These are phyloP conservation scores for Talaromyces sp. DNA, from an alignment of 2,329 filamentous ascomycete species.

Conservation along the genomic window DNA sequence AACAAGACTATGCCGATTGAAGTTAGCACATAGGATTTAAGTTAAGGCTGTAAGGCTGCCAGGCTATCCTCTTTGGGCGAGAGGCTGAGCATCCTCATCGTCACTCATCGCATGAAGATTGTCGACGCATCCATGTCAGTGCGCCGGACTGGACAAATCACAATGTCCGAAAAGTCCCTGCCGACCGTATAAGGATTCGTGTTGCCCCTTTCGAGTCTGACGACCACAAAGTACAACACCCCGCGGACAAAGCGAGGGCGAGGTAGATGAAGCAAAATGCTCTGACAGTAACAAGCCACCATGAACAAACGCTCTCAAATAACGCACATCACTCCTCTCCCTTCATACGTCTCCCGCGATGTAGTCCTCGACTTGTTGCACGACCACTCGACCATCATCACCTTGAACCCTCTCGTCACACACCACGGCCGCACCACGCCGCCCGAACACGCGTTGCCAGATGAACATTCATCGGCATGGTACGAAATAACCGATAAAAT, in stretches of 20 bases:
- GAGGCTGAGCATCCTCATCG: not conserved
- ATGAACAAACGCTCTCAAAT: constrained; percentile 58
- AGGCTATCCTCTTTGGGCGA: not conserved
- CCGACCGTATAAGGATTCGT: not conserved
- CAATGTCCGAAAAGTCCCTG: not conserved
- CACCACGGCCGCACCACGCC: constrained; percentile 69
- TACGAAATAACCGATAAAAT: constrained; percentile 75
- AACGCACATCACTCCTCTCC: constrained; percentile 74
- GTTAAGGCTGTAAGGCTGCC: not conserved
- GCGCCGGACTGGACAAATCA: not conserved
- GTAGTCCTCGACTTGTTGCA: constrained; percentile 69
- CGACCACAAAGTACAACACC: not conserved
- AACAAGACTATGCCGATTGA: not conserved
- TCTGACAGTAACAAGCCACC: constrained; percentile 3
- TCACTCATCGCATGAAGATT: not conserved
- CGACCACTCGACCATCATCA: constrained; percentile 75
- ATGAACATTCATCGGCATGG: constrained; percentile 70
- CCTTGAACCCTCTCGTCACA: constrained; percentile 76
- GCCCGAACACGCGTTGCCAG: constrained; percentile 56
- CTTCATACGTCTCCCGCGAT: constrained; percentile 62
- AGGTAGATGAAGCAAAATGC: not conserved
- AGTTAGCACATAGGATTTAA: not conserved
- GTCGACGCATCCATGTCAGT: not conserved
- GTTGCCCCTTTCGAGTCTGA: not conserved
- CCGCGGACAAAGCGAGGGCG: not conserved